These are phyloP conservation scores for slime mould (Dictyostelium discoideum) DNA, from an alignment of 78 protist genomes.

Conservation along the genomic window dicty_2.7 NC_007090.3:1380501-1381000, in stretches of 20 bases:
- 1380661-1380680: not conserved
- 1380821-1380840: not conserved
- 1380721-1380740: not conserved
- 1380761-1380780: slow-evolving; percentile 7
- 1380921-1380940: not conserved
- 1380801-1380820: not conserved
- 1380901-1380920: slow-evolving; percentile 3
- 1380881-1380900: not conserved
- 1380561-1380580: slow-evolving; percentile 56
- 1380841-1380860: not conserved
- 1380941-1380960: not conserved
- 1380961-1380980: not conserved
- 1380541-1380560: slow-evolving; percentile 82
- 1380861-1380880: not conserved
- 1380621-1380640: not conserved
- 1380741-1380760: not conserved
- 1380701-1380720: not conserved
- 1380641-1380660: not conserved
- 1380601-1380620: not conserved
- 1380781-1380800: not conserved
- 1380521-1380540: slow-evolving; percentile 76
- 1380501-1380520: slow-evolving; percentile 53
- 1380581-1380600: not conserved
- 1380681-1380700: not conserved
- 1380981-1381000: not conserved